These are phyloP conservation scores for Aschersonia sp. DNA, from an alignment of 2,329 filamentous ascomycete genomes.

Conservation along the genomic window DNA sequence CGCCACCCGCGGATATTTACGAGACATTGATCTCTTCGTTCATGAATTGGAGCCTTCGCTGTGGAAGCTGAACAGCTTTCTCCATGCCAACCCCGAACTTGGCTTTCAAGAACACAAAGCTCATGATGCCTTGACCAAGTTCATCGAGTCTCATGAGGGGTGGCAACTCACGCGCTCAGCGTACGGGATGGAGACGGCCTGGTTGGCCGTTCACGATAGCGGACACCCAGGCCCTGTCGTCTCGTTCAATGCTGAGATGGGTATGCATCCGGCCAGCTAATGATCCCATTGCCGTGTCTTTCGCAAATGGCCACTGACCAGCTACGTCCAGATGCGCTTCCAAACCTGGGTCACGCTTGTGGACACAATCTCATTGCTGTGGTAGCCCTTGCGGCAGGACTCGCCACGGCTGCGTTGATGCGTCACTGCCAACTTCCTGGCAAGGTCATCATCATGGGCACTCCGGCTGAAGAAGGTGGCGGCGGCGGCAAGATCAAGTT, in stretches of 20 bases:
- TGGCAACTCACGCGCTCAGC: constrained; percentile 25
- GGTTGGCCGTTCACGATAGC: constrained; percentile 24
- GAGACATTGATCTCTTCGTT: constrained; percentile 20
- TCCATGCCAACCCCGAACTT: constrained; percentile 29
- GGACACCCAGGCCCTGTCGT: constrained; percentile 19
- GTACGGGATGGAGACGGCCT: constrained; percentile 28
- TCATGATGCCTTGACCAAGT: constrained; percentile 23
- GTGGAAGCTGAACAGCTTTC: constrained; percentile 21
- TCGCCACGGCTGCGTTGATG: constrained; percentile 31
- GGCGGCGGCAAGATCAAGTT: constrained; percentile 30
- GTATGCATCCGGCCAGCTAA: constrained; percentile 1
- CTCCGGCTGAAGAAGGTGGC: constrained; percentile 29
- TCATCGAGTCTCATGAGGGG: constrained; percentile 15
- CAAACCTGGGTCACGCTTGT: constrained; percentile 31
- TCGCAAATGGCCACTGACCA: neutral
- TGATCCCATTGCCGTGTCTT: neutral
- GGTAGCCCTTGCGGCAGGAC: constrained; percentile 26
- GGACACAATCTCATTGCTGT: constrained; percentile 33
- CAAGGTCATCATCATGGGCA: constrained; percentile 31
- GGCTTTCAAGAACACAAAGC: constrained; percentile 25
- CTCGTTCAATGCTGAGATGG: constrained; percentile 25
- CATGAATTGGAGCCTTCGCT: constrained; percentile 8
- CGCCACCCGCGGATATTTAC: constrained; percentile 14
- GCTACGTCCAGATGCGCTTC: constrained; percentile 23
- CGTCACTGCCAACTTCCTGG: constrained; percentile 22